phyloP scores from a whole-genome alignment of 331 rosid species.

The Quercus tomentella region DNA sequence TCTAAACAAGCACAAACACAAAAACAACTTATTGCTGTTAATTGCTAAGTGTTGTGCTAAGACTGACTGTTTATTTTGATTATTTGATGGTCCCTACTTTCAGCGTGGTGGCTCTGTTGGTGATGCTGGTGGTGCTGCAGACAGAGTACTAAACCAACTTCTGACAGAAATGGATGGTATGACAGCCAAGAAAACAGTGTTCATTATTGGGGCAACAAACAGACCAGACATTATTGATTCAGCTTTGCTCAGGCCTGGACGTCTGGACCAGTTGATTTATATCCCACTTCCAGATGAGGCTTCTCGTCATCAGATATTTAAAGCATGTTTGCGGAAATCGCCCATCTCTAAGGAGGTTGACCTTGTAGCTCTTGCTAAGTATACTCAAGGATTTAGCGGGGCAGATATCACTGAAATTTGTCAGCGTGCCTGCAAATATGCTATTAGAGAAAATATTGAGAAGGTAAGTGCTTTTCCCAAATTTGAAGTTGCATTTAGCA shows the following conservation, averaged over 20 bases:
- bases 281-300: slow-evolving; percentile 51
- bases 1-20: background rate
- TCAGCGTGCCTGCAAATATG: slow-evolving; percentile 43
- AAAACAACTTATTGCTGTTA: no score
- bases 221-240: slow-evolving; percentile 61
- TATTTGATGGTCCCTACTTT: slow-evolving; percentile 3
- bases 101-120: slow-evolving; percentile 52
- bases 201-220: slow-evolving; percentile 61
- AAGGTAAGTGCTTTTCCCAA: slow-evolving; percentile 13
- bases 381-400: slow-evolving; percentile 52
- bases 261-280: slow-evolving; percentile 56
- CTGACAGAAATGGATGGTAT: slow-evolving; percentile 74
- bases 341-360: slow-evolving; percentile 45
- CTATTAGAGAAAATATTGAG: slow-evolving; percentile 29
- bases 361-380: slow-evolving; percentile 39
- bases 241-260: slow-evolving; percentile 60
- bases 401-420: slow-evolving; percentile 49
- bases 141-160: slow-evolving; percentile 60
- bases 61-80: background rate
- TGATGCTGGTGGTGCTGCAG: slow-evolving; percentile 63
- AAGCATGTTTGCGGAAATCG: slow-evolving; percentile 57
- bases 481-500: background rate
- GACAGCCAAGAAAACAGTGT: slow-evolving; percentile 58
- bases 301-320: slow-evolving; percentile 53
- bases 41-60: no score